phyloP scores from a whole-genome alignment of 1,139 yeast genomes.

The Suhomyces bribrorum region DNA sequence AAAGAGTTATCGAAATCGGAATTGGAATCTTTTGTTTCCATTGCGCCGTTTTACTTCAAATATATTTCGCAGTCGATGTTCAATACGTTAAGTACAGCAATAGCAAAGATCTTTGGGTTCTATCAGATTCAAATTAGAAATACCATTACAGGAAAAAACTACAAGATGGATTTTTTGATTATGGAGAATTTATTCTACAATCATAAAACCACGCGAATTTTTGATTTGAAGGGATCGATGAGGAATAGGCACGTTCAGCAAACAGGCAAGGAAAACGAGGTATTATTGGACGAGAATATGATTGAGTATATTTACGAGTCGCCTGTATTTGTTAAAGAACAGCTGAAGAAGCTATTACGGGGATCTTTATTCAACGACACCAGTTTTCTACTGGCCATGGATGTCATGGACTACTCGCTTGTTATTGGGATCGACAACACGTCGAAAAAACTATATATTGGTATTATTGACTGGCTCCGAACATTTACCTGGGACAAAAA shows the following conservation, averaged over 20 bases:
- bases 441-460: constrained; percentile 72
- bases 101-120: constrained; percentile 94
- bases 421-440: constrained; percentile 87
- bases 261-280: constrained; percentile 95
- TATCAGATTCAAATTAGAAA: constrained; percentile 89
- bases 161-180: constrained; percentile 87
- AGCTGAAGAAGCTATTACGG: constrained; percentile 78
- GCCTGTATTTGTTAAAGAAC: constrained; percentile 91
- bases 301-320: constrained; percentile 96
- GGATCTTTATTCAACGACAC: constrained; percentile 96
- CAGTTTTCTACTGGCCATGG: constrained; percentile 90
- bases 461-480: constrained; percentile 92
- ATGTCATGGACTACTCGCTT: constrained; percentile 96
- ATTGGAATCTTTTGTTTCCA: constrained; percentile 87
- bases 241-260: constrained; percentile 94
- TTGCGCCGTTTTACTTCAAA: constrained; percentile 96
- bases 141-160: constrained; percentile 69
- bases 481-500: constrained; percentile 99
- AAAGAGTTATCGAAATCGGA: constrained; percentile 89
- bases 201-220: constrained; percentile 78
- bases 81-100: constrained; percentile 90
- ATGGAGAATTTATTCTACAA: constrained; percentile 95
- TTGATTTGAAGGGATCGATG: constrained; percentile 98
- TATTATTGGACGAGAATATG: constrained; percentile 94
- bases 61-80: constrained; percentile 94